Base-by-base conservation (phyloP, 2,329 filamentous ascomycete species). In the Fusarium equiseti region DNA sequence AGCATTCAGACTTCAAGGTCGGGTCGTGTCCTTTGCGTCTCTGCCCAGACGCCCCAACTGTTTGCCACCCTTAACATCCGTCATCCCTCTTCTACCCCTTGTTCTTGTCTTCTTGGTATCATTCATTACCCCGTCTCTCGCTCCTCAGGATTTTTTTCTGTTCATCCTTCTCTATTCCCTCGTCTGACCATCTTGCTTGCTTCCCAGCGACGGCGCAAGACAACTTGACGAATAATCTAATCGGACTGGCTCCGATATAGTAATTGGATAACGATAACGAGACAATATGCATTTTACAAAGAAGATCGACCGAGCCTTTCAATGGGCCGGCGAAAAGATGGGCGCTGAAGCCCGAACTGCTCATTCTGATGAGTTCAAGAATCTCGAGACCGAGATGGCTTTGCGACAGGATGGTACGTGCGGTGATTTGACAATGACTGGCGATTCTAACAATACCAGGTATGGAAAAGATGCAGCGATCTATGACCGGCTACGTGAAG, bases 271-370 rank as follows among this genome's bases (percentile, higher is more conserved):
- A 50, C 62, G 54, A 50, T 48, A 63, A 61, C 46, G 27, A 64
- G 63, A 49, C 68, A 79, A 45, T 35, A 89, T 88, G 87, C 83
- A 85, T 75, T 84, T 89, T 76, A 86, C 84, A 82, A 97, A 97
- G 86, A 97, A 97, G 80, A 90, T 98, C 79, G 95, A 95, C 83
- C 92, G 95, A 78, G 91, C 97, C 85, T 97, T 95, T 85, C 95
- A 98, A 91, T 98, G 95, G 95, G 94, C 95, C 40, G 94, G 94
- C 74, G 95, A 98, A 84, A 93, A 95, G 83, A 97, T 98, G 93
- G 95, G 95, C 75, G 89, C 89, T 72, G 95, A 98, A 82, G 88
- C 91, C 82, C 96, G 94, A 83, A 98, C 95, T 12, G 89, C 87
- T 79, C 90, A 94, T 70, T 92, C 93, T 0, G 94, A 98, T 55